Evolutionary conservation across 2,329 filamentous ascomycete species (phyloP), one percentile per base, ranked within the genome.

Genomic region (Colletotrichum chrysophilum): DNA sequence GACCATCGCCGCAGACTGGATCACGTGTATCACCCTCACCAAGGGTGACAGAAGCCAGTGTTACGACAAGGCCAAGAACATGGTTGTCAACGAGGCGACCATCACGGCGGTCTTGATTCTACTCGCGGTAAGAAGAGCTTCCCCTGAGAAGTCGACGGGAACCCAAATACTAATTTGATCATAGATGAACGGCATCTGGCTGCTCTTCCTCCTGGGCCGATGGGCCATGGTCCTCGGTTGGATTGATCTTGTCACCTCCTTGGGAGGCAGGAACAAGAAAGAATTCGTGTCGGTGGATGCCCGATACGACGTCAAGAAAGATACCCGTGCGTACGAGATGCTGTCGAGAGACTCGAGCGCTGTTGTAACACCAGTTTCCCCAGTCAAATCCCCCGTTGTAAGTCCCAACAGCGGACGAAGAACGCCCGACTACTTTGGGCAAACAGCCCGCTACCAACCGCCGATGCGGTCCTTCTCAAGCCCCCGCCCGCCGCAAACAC

Each of bases 231-330:
- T 97, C 71, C 90, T 88, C 4, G 97, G 94, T 77, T 99, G 97
- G 97, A 79, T 88, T 56, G 93, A 97, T 30, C 85, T 96, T 56
- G 84, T 93, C 78, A 86, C 84, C 70, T 83, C 84, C 48, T 81
- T 87, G 65, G 85, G 91, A 76, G 84, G 86, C 43, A 86, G 87
- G 69, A 87, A 85, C 75, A 91, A 94, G 82, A 91, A 92, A 80
- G 96, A 98, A 83, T 98, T 98, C 80, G 94, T 98, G 78, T 97
- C 95, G 52, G 93, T 94, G 61, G 96, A 98, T 82, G 95, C 96
- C 62, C 90, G 91, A 76, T 85, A 86, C 79, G 89, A 91, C 75
- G 84, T 89, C 75, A 92, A 92, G 78, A 89, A 91, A 83, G 91
- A 93, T 80, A 88, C 88, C 83, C 91, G 92, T 86, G 91, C 93